Base-by-base conservation (phyloP, 345 rosid genomes). In the Cardamine chenopodiifolia region DNA sequence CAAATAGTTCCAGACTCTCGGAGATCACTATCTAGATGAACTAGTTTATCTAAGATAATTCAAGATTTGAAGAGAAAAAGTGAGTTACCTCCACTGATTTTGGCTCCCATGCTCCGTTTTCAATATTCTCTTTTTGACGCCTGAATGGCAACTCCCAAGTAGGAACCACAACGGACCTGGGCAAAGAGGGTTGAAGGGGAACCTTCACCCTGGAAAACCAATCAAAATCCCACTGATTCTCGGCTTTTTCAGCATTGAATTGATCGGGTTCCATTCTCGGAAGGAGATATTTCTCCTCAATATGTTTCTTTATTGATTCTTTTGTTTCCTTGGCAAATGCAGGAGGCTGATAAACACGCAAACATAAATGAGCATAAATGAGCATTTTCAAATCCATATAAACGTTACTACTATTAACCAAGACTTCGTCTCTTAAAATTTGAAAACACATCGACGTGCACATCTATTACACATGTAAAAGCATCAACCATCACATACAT, bases 201-300 rank as follows among this genome's bases (percentile, higher is more conserved):
- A 88, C 83, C 62, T 90, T 87, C 26, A 83, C 95, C 85, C 75
- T 86, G 22, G 82, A 85, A 85, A 94, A 94, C 98, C 98, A 94
- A 76, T 94, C 91, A 79, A 91, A 91, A 57, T 90, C 90, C 98
- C 98, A 94, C 76, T 90, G 96, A 79, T 85, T 87, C 77, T 87
- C 92, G 70, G 81, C 84, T 20, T 87, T 88, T 68, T 88, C 89
- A 0, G 91, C 85, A 42, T 93, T 86, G 79, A 91, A 94, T 13
- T 80, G 88, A 31, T 91, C 90, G 6, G 79, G 49, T 22, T 90
- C 98, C 75, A 94, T 77, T 62, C 86, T 84, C 1, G 97, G 95
- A 7, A 81, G 70, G 54, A 94, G 89, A 89, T 91, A 90, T 65
- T 85, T 84, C 84, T 91, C 97, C 85, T 91, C 92, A 67, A 91